Conservation (phyloP, 306 rosid genomes). For the Trichosanthes cucumerina region DNA sequence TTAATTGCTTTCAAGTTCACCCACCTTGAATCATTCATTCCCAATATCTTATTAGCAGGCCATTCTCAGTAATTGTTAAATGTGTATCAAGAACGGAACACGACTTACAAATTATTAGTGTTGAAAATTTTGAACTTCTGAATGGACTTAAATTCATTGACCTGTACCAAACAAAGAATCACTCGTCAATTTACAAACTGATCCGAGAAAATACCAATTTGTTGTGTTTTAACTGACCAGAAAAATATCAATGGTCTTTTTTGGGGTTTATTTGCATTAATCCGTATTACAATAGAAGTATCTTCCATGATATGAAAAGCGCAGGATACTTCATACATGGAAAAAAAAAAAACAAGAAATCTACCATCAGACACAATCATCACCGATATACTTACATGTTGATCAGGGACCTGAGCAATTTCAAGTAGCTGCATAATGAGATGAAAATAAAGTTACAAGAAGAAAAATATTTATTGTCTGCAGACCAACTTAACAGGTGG, state of each 20-base stretch:
- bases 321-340: background rate
- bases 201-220: background rate
- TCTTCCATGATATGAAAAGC: background rate
- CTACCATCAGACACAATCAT: background rate
- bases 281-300: background rate
- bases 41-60: constrained; percentile 13
- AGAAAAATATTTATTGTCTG: background rate
- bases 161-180: constrained; percentile 41
- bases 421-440: constrained; percentile 74
- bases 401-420: constrained; percentile 95
- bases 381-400: constrained; percentile 51
- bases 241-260: background rate
- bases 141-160: constrained; percentile 89
- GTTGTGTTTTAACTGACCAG: background rate
- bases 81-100: constrained; percentile 13
- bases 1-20: constrained; percentile 82
- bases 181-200: constrained; percentile 14
- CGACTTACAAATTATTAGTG: constrained; percentile 85
- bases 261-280: background rate
- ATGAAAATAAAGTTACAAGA: constrained; percentile 14
- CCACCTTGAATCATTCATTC: constrained; percentile 54
- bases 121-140: constrained; percentile 98
- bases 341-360: constrained; percentile 16
- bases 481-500: background rate
- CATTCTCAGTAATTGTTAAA: background rate